Percentiles rank a stretch among this genome's conserved stretches.
These are phyloP conservation scores for Syzygium grande DNA, from an alignment of 345 rosid species.

Conservation along the genomic window DNA sequence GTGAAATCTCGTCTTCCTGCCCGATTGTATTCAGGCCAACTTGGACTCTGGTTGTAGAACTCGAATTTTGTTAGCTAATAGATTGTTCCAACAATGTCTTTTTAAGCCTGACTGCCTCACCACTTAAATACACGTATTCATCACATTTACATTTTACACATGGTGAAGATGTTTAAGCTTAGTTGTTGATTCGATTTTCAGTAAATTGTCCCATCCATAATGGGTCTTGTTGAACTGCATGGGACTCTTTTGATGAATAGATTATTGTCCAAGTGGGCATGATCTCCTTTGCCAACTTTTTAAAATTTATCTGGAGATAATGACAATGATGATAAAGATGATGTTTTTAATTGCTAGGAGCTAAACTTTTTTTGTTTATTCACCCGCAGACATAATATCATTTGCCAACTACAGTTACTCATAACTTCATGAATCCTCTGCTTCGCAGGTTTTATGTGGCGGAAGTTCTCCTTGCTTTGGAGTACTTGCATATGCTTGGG, in stretches of 20 bases:
- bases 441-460: slow-evolving; percentile 48
- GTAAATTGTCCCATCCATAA: not conserved
- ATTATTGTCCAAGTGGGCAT: not conserved
- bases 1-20: not conserved
- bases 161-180: not conserved
- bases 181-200: not conserved
- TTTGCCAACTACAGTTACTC: not conserved
- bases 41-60: not conserved
- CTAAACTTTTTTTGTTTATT: not conserved
- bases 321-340: not conserved
- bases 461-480: slow-evolving; percentile 51
- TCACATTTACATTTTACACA: not conserved
- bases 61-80: not conserved
- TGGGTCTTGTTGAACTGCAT: not conserved
- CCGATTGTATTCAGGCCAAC: not conserved
- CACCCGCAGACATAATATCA: not conserved
- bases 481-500: slow-evolving; percentile 59
- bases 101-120: not conserved
- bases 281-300: not conserved
- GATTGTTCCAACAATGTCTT: not conserved
- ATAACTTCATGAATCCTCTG: not conserved
- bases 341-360: not conserved
- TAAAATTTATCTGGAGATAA: not conserved
- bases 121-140: not conserved
- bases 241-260: not conserved